phyloP scores from a whole-genome alignment of 2,329 filamentous ascomycete species.

The Alternaria postmessia region DNA sequence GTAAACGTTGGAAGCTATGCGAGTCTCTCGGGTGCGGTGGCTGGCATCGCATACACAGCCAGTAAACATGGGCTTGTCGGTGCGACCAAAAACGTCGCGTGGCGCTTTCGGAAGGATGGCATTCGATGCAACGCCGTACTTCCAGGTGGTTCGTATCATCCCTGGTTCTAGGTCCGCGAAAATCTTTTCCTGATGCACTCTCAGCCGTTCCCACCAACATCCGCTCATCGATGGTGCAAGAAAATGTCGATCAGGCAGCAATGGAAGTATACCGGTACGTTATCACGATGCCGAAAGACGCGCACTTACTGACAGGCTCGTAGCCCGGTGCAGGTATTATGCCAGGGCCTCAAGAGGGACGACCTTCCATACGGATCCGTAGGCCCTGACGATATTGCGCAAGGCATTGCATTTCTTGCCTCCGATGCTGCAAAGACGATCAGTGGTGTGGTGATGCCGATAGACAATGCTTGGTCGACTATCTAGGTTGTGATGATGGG shows the following conservation, averaged over 20 bases:
- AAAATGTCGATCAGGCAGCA: slow-evolving; percentile 18
- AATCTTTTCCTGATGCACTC: slow-evolving; percentile 2
- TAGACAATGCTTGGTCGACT: slow-evolving; percentile 36
- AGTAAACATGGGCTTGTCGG: slow-evolving; percentile 57
- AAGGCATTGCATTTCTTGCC: slow-evolving; percentile 29
- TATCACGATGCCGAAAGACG: neutral
- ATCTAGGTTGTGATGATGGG: slow-evolving; percentile 5
- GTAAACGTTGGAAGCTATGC: slow-evolving; percentile 51
- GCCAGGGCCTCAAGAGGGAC: neutral
- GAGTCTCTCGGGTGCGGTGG: slow-evolving; percentile 48
- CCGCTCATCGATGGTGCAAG: slow-evolving; percentile 7
- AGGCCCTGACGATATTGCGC: slow-evolving; percentile 24
- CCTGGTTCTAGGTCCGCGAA: neutral
- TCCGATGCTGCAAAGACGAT: slow-evolving; percentile 31
- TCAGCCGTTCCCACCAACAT: slow-evolving; percentile 28
- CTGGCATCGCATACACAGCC: slow-evolving; percentile 57
- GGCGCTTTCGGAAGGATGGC: slow-evolving; percentile 55
- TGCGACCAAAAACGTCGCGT: slow-evolving; percentile 59
- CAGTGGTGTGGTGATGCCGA: slow-evolving; percentile 28
- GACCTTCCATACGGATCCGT: slow-evolving; percentile 11
- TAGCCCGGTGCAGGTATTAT: neutral
- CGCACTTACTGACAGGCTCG: neutral
- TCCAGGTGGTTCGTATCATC: slow-evolving; percentile 44
- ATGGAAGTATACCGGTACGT: slow-evolving; percentile 20
- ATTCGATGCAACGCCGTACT: slow-evolving; percentile 59